A percentile compares a stretch with the other conserved stretches of the same genome.
phyloP scores from a whole-genome alignment of 345 rosid species.

The Murraya koenigii region DNA sequence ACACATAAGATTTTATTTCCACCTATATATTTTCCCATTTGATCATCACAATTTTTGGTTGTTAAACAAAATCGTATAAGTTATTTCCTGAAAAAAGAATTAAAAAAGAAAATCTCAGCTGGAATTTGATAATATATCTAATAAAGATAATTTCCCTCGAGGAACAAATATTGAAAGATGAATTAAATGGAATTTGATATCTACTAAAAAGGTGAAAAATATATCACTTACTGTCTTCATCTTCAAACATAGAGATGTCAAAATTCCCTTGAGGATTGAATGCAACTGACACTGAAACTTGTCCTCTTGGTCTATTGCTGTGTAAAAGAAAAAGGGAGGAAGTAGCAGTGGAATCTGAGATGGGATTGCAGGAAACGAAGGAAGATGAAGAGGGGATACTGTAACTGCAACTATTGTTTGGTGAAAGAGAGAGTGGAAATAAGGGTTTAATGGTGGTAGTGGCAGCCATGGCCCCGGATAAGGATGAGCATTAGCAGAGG shows the following conservation, averaged over 20 bases:
- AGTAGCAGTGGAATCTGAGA: constrained; percentile 17
- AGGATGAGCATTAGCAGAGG: too few species aligned
- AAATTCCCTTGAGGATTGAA: constrained; percentile 88
- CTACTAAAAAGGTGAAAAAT: not conserved
- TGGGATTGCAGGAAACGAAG: constrained; percentile 39
- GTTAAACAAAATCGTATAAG: not conserved
- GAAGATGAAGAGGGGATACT: constrained; percentile 13
- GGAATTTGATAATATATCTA: too few species aligned
- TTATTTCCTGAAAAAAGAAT: not conserved
- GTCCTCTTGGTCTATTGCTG: constrained; percentile 20
- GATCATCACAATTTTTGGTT: not conserved
- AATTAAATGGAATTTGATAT: not conserved
- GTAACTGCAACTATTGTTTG: constrained; percentile 7
- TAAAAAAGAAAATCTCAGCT: not conserved
- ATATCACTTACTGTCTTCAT: constrained; percentile 37
- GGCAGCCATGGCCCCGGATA: constrained; percentile 24
- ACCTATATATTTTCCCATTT: too few species aligned
- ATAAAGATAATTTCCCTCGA: too few species aligned
- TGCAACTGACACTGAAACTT: constrained; percentile 53
- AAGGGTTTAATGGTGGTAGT: constrained; percentile 27
- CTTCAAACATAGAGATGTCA: constrained; percentile 57
- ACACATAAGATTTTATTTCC: too few species aligned
- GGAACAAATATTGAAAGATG: not conserved
- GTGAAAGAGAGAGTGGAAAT: constrained; percentile 32
- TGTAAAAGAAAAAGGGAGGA: not conserved